phyloP scores from a whole-genome alignment of 257 asterid genomes.

The Verbascum thapsus region DNA sequence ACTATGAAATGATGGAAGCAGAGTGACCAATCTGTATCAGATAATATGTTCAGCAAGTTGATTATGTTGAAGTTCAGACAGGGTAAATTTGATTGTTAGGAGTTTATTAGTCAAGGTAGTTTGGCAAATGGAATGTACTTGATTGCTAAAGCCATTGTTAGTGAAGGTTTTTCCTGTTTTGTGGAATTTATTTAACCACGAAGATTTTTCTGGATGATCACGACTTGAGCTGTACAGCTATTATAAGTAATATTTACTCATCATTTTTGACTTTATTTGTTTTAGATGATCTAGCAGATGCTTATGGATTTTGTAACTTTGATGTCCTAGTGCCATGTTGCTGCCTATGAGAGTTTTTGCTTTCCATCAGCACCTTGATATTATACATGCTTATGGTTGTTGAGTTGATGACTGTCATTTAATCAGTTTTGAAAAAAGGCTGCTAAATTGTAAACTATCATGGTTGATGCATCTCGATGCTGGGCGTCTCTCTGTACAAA shows the following conservation, averaged over 20 bases:
- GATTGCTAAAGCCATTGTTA: not conserved
- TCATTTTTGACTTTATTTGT: conserved; percentile 49
- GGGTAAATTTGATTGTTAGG: conserved; percentile 5
- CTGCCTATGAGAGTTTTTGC: conserved; percentile 65
- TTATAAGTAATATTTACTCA: conserved; percentile 39
- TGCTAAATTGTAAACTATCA: conserved; percentile 40
- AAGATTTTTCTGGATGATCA: conserved; percentile 27
- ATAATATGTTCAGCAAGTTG: conserved; percentile 3
- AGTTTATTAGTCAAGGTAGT: conserved; percentile 1
- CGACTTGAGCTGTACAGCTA: conserved; percentile 22
- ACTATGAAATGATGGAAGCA: not conserved
- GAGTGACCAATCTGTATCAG: conserved; percentile 7
- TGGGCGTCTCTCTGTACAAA: conserved; percentile 31
- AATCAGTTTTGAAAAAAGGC: conserved; percentile 26
- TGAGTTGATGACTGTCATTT: conserved; percentile 46
- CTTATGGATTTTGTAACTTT: conserved; percentile 52
- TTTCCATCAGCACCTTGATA: conserved; percentile 54
- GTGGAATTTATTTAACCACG: conserved; percentile 17
- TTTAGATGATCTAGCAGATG: conserved; percentile 60
- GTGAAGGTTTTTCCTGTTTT: not conserved
- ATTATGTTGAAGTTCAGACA: conserved; percentile 9
- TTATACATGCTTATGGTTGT: conserved; percentile 51
- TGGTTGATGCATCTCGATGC: conserved; percentile 34
- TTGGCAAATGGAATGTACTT: not conserved
- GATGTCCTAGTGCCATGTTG: conserved; percentile 63